These are phyloP conservation scores for Myxozyma udenii DNA, from an alignment of 805 yeast genomes.

Conservation along the genomic window DNA sequence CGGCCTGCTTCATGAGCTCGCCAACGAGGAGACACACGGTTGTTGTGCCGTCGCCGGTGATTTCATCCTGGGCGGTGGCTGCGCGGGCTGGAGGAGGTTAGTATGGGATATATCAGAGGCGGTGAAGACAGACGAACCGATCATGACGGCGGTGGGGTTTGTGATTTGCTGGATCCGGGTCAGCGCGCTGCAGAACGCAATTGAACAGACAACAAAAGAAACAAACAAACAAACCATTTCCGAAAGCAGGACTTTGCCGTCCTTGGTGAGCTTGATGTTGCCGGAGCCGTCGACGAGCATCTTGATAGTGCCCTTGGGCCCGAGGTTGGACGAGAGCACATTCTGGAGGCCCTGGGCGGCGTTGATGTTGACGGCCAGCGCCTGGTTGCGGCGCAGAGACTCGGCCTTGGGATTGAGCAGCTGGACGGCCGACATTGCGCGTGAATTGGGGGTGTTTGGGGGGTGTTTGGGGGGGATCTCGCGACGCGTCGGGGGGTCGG, in stretches of 20 bases:
- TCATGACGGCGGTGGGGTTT: slow-evolving; percentile 83
- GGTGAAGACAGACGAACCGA: slow-evolving; percentile 37
- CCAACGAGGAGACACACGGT: slow-evolving; percentile 93
- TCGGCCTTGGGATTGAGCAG: slow-evolving; percentile 96
- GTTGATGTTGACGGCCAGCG: slow-evolving; percentile 87
- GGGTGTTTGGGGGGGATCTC: background rate
- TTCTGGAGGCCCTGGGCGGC: slow-evolving; percentile 97
- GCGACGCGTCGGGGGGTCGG: background rate
- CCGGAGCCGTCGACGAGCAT: slow-evolving; percentile 98
- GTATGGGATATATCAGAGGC: background rate
- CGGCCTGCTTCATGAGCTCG: slow-evolving; percentile 90
- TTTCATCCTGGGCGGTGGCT: slow-evolving; percentile 97
- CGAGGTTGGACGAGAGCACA: slow-evolving; percentile 85
- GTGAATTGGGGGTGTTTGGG: background rate
- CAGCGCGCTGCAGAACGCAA: background rate
- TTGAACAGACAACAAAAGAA: no score
- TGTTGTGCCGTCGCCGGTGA: slow-evolving; percentile 99
- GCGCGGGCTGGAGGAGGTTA: slow-evolving; percentile 64
- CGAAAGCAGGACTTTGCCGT: slow-evolving; percentile 86
- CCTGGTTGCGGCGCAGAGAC: slow-evolving; percentile 91
- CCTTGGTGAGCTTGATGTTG: slow-evolving; percentile 89
- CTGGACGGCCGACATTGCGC: slow-evolving; percentile 46
- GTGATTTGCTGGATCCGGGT: slow-evolving; percentile 60
- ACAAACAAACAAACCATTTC: slow-evolving; percentile 67
- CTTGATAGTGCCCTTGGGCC: slow-evolving; percentile 95